Conservation (phyloP, 495 filamentous ascomycete species). For the Lichenothelia convexa region DNA sequence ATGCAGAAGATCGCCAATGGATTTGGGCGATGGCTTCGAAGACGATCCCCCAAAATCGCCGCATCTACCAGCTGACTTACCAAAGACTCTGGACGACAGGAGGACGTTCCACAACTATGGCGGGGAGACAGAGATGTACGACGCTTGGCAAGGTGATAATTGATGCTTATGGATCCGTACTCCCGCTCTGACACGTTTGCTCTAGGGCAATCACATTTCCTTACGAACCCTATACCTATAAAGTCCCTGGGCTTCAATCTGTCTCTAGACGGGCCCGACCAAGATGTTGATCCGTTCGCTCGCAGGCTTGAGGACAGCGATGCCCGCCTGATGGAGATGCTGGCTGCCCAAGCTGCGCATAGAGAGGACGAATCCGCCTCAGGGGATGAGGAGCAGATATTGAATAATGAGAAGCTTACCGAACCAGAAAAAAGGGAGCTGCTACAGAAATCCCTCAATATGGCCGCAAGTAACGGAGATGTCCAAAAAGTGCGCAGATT, state of each 20-base stretch:
- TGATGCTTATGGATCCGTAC: not conserved
- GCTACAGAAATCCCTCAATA: conserved; percentile 74
- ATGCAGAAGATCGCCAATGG: too few relatives aligned
- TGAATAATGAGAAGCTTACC: conserved; percentile 51
- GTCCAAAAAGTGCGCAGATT: conserved; percentile 61
- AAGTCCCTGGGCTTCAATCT: conserved; percentile 74
- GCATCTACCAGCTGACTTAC: conserved; percentile 68
- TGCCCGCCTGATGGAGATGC: conserved; percentile 80
- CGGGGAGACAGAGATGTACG: conserved; percentile 73
- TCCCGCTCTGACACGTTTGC: not conserved
- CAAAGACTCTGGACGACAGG: conserved; percentile 78
- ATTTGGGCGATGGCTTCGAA: conserved; percentile 4
- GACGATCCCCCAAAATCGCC: conserved; percentile 14
- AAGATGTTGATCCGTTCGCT: conserved; percentile 39
- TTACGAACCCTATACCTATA: conserved; percentile 67
- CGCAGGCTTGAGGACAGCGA: conserved; percentile 65
- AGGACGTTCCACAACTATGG: conserved; percentile 37
- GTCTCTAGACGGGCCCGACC: conserved; percentile 52
- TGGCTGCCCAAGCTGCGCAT: conserved; percentile 79
- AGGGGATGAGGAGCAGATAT: conserved; percentile 65
- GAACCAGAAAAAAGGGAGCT: conserved; percentile 60
- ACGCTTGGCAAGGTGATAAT: conserved; percentile 83
- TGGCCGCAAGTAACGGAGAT: conserved; percentile 95
- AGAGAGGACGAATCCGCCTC: conserved; percentile 47
- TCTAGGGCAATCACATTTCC: conserved; percentile 82